Evolutionary conservation across 345 rosid species (phyloP).

Genomic region (Camelina laxa): DNA sequence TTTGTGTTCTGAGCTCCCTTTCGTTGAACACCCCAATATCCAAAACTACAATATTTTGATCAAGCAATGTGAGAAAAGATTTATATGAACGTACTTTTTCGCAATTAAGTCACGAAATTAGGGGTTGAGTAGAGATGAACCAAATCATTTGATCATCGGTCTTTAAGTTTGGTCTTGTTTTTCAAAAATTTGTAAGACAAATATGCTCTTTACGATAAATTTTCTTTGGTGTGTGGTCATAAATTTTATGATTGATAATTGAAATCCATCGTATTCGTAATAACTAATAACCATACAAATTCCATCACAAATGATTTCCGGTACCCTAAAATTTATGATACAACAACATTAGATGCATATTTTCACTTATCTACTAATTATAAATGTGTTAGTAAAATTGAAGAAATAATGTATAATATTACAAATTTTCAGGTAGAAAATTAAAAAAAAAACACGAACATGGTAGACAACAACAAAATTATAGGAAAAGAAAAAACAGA

Average conservation of each 20-base stretch:
- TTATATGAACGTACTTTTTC: not conserved
- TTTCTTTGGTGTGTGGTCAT: not conserved
- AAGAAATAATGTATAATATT: not conserved
- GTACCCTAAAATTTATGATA: not conserved
- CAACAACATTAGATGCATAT: not conserved
- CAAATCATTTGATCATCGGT: too few relatives aligned
- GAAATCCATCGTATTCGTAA: too few relatives aligned
- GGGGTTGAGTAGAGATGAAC: not conserved
- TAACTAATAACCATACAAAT: too few relatives aligned
- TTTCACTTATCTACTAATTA: not conserved
- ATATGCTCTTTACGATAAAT: too few relatives aligned
- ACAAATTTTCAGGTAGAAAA: not conserved
- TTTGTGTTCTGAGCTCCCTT: not conserved
- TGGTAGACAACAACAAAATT: slow-evolving; percentile 18
- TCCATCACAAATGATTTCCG: not conserved
- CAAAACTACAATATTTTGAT: not conserved
- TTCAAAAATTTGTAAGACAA: too few relatives aligned
- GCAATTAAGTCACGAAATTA: not conserved
- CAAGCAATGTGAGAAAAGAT: too few relatives aligned
- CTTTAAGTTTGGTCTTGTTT: too few relatives aligned
- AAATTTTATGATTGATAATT: too few relatives aligned
- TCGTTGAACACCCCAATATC: not conserved
- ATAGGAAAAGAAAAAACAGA: not conserved
- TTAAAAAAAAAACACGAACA: slow-evolving; percentile 4
- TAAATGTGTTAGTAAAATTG: not conserved